Evolutionary conservation across 495 filamentous ascomycete genomes (phyloP), one percentile per base, ranked within the genome.

Genomic region (Xanthoparmelia taractica): DNA sequence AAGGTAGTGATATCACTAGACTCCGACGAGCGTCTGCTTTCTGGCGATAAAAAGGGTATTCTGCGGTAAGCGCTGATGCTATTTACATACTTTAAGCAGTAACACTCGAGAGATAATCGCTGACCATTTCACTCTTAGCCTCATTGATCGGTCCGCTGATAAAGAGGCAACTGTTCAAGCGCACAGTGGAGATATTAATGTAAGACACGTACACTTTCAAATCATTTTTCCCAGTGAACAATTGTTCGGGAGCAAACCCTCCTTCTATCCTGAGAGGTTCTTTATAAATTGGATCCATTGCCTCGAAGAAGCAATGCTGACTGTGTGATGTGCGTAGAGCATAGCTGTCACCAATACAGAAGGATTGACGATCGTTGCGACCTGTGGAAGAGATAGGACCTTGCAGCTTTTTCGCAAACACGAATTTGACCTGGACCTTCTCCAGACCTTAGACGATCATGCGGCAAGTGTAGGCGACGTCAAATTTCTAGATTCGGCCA

Each of bases 31-130:
- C 80, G 83, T 62, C 84, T 97, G 59, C 79, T 93, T 10, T 83
- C 88, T 20, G 94, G 93, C 8, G 95, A 97, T 74, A 91, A 84
- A 71, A 82, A 87, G 60, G 94, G 94, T 54, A 83, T 93, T 45
- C 73, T 97, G 52, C 83, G 88, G 85, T 88, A 78, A 68, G 74
- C 70, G 63, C 18, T 55, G 52, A 25, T 31, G 47, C 47, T 37
- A 56, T 5, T 33, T 15, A 12, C n/a, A 63, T 36, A 64, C 63
- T n/a, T n/a, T n/a, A n/a, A n/a, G 68, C 65, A 55, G 25, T 36
- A 33, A 33, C 27, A 33, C 15, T 0, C 6, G 48, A 55, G 18
- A 59, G 27, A 54, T n/a, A 6, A 23, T 29, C 33, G 37, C 45
- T 67, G 57, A 67, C 15, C 23, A 8, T 37, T 8, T 20, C 36